phyloP scores from a whole-genome alignment of 257 asterid genomes.

The Lithospermum erythrorhizon region DNA sequence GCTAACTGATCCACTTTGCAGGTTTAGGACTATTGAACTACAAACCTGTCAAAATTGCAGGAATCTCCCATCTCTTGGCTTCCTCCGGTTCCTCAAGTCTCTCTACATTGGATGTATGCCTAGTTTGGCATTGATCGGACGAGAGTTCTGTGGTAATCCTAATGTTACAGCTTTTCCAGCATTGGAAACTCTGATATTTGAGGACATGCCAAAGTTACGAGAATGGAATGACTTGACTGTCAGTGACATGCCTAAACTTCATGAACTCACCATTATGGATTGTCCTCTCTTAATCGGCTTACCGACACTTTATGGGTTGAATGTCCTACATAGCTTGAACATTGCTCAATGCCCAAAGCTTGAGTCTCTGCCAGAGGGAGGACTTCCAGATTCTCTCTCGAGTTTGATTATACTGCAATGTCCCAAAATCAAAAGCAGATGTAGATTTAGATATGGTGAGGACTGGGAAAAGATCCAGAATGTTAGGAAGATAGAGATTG shows the following conservation, averaged over 20 bases:
- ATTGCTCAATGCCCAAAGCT: conserved; percentile 20
- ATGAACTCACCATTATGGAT: conserved; percentile 15
- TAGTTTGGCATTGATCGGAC: conserved; percentile 2
- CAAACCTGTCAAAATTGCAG: conserved; percentile 14
- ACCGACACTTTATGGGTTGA: conserved; percentile 20
- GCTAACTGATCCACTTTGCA: conserved; percentile 19
- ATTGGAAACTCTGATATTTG: conserved; percentile 18
- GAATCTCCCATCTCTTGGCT: conserved; percentile 23
- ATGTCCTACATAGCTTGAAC: conserved; percentile 11
- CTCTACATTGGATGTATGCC: conserved; percentile 27
- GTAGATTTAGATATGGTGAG: conserved; percentile 29
- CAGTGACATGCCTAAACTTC: conserved; percentile 20
- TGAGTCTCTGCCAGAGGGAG: conserved; percentile 19
- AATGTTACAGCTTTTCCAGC: conserved; percentile 15
- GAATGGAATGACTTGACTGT: conserved; percentile 12
- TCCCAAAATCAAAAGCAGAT: conserved; percentile 22
- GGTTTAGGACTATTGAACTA: conserved; percentile 21
- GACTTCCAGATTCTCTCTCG: conserved; percentile 22
- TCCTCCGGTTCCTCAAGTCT: conserved; percentile 22
- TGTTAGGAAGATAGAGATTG: conserved; percentile 23
- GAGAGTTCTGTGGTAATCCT: conserved; percentile 5
- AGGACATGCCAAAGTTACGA: conserved; percentile 17
- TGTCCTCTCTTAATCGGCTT: conserved; percentile 22
- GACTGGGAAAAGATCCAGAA: conserved; percentile 27
- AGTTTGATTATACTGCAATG: conserved; percentile 21